Evolutionary conservation across 768 basidiomycete species (phyloP).

Genomic region (Boletellus ananas): DNA sequence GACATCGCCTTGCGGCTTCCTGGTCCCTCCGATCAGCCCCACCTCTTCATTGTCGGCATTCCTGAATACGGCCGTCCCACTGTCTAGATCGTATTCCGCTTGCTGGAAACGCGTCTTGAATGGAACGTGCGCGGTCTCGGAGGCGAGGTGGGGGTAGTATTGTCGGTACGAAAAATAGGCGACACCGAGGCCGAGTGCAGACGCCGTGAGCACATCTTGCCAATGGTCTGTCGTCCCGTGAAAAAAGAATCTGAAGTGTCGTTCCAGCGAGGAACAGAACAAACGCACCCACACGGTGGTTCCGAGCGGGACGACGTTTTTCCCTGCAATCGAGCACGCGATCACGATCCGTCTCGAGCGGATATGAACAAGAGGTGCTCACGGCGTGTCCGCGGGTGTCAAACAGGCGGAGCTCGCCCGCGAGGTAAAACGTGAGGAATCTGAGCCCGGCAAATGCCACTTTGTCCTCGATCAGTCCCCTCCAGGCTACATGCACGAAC

Average conservation of each 20-base stretch:
- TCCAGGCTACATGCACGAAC: background rate
- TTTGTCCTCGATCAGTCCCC: conserved; percentile 22
- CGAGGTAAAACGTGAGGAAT: conserved; percentile 82
- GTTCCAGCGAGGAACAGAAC: too few species aligned
- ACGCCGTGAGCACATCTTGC: conserved; percentile 84
- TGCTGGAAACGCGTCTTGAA: conserved; percentile 61
- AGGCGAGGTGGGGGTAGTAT: conserved; percentile 68
- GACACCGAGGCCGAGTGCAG: conserved; percentile 65
- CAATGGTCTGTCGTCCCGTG: conserved; percentile 83
- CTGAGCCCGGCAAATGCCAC: conserved; percentile 93
- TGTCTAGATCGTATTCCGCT: background rate
- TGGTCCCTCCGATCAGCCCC: conserved; percentile 17
- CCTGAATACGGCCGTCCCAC: background rate
- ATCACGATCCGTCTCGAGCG: background rate
- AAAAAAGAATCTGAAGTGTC: background rate
- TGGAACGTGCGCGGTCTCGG: conserved; percentile 57
- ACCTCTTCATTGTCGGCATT: conserved; percentile 14
- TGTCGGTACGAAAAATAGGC: conserved; percentile 78
- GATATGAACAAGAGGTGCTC: conserved; percentile 17
- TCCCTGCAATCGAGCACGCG: conserved; percentile 30
- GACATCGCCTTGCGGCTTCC: conserved; percentile 2
- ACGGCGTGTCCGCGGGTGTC: conserved; percentile 74
- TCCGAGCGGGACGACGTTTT: conserved; percentile 77
- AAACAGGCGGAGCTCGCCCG: conserved; percentile 88
- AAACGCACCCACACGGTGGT: conserved; percentile 63